Percentiles rank a stretch among this genome's conserved stretches.
Evolutionary conservation across 805 yeast genomes (phyloP).

Genomic region (Saccharomycopsis malanga): DNA sequence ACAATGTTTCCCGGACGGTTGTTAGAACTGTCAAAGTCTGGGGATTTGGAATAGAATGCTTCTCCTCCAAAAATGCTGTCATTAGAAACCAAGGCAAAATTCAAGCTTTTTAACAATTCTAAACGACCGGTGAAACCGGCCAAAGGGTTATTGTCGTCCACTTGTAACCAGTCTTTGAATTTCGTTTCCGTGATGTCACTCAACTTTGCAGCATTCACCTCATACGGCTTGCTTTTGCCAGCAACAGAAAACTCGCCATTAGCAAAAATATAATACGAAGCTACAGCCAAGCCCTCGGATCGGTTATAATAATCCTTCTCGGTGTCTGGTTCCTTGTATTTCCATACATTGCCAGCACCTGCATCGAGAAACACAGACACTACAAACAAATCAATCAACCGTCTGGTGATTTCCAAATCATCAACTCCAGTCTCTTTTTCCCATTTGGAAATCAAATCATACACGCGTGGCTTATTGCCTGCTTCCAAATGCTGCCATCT

Average conservation of each 20-base stretch:
- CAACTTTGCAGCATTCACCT: slow-evolving; percentile 40
- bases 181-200: slow-evolving; percentile 30
- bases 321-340: slow-evolving; percentile 34
- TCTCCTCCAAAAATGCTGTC: slow-evolving; percentile 36
- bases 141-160: slow-evolving; percentile 41
- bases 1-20: slow-evolving; percentile 46
- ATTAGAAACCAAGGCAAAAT: slow-evolving; percentile 37
- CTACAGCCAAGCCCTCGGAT: slow-evolving; percentile 62
- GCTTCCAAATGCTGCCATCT: slow-evolving; percentile 61
- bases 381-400: slow-evolving; percentile 50
- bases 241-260: slow-evolving; percentile 39
- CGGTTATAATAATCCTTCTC: slow-evolving; percentile 31
- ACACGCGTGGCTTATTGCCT: slow-evolving; percentile 40
- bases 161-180: slow-evolving; percentile 41
- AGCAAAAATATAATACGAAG: slow-evolving; percentile 47
- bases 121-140: slow-evolving; percentile 51
- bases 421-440: slow-evolving; percentile 26
- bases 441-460: slow-evolving; percentile 36
- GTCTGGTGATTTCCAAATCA: slow-evolving; percentile 42
- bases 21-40: neutral
- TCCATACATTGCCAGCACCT: slow-evolving; percentile 61
- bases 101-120: slow-evolving; percentile 39
- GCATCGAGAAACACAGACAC: slow-evolving; percentile 60
- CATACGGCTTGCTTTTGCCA: slow-evolving; percentile 30
- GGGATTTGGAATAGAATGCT: neutral